Evolutionary conservation across 2,329 filamentous ascomycete species (phyloP), one percentile per base, ranked within the genome.

Genomic region (Pseudogymnoascus sp.): DNA sequence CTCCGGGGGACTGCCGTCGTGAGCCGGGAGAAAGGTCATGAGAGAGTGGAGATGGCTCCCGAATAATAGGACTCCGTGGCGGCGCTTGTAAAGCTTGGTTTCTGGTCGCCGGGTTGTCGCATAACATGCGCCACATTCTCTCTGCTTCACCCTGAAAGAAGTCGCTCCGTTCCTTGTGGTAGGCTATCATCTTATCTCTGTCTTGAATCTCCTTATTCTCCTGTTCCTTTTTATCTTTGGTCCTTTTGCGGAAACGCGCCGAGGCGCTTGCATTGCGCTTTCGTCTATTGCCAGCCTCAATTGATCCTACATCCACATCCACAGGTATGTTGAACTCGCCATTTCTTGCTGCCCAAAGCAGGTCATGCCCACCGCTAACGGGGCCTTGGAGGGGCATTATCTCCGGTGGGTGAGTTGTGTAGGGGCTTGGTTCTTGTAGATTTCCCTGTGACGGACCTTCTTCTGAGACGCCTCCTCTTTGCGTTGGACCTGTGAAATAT

Each of bases 261-360:
- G 91, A 96, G 5, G 91, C 91, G 59, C 89, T 89, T 42, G 91
- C 91, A 71, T 96, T 96, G 61, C 91, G 84, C 73, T 89, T 88
- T 63, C 91, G 82, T 76, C 95, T 96, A 74, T 96, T 90, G 70
- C 95, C 90, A 40, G 90, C 89, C 69, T 90, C 86, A 68, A 87
- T 88, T 11, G 91, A 96, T 11, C 89, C 91, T 69, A 91, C 89
- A 68, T 91, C 89, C 46, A 90, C 86, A 72, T 96, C 91, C 8
- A 93, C 86, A 12, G 88, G 87, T 59, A 93, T 85, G 66, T 81
- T 78, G 62, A 83, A 80, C 38, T 78, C 77, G 61, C 77, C 77
- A 14, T 79, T 82, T 67, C 81, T 77, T 62, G 82, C 72, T 2
- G 80, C 79, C 82, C 81, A 70, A 81, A 78, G 69, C 80, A 81